These are phyloP conservation scores for Aeschynomene evenia DNA, from an alignment of 306 rosid species.

Conservation along the genomic window DNA sequence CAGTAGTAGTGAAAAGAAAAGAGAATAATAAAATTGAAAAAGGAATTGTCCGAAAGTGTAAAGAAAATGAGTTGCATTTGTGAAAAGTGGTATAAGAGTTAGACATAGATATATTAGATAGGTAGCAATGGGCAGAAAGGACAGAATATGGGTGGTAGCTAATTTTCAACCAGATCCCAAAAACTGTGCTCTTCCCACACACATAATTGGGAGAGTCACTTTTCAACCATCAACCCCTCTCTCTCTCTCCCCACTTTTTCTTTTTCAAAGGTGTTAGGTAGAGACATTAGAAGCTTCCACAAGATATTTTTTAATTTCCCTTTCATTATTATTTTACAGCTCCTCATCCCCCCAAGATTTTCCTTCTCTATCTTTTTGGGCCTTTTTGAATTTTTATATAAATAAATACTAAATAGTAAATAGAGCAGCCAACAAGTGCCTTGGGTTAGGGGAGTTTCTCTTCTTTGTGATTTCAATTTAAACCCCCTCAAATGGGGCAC, in stretches of 20 bases:
- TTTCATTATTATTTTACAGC: conserved; percentile 1
- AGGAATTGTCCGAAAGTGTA: background rate
- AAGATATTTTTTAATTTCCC: conserved; percentile 24
- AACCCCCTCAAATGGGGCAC: background rate
- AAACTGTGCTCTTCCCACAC: conserved; percentile 33
- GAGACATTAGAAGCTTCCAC: conserved; percentile 52
- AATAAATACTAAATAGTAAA: too few relatives aligned
- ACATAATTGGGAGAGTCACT: conserved; percentile 42
- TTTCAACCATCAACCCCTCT: conserved; percentile 40
- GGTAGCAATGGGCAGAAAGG: conserved; percentile 36
- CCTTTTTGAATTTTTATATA: too few relatives aligned
- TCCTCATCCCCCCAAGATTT: background rate
- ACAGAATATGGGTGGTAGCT: conserved; percentile 35
- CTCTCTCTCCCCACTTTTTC: background rate
- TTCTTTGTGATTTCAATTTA: conserved; percentile 3
- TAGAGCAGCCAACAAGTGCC: background rate
- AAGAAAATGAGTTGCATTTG: background rate
- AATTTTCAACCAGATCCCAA: conserved; percentile 37
- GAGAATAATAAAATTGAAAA: background rate
- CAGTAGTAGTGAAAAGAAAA: too few relatives aligned
- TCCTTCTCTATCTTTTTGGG: background rate
- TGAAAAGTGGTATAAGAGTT: conserved; percentile 23
- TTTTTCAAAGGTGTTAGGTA: conserved; percentile 56
- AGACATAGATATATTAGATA: conserved; percentile 4
- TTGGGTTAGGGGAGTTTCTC: background rate